Evolutionary conservation across 805 yeast species (phyloP).

Genomic region (Cyberlindnera maclurae): DNA sequence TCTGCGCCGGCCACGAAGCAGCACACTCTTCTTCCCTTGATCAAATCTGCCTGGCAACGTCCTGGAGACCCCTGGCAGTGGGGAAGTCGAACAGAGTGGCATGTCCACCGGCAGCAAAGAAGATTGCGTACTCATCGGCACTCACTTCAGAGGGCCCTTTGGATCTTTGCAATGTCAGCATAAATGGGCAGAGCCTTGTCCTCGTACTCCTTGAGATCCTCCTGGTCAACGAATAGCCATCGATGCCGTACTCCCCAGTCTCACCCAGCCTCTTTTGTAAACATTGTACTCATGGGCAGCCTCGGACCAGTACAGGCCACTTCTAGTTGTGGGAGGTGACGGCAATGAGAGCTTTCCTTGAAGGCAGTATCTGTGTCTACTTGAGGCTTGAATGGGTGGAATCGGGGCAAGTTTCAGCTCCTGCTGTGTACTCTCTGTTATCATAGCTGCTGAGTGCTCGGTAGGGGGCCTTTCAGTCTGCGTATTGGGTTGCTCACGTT

Average conservation of each 20-base stretch:
- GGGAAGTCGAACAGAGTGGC: conserved; percentile 56
- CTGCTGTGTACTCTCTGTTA: too few species aligned
- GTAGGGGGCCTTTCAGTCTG: too few species aligned
- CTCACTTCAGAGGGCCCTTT: conserved; percentile 43
- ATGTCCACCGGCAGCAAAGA: conserved; percentile 64
- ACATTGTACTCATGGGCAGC: conserved; percentile 52
- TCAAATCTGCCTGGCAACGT: conserved; percentile 40
- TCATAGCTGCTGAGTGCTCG: too few species aligned
- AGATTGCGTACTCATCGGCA: conserved; percentile 42
- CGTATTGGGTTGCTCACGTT: too few species aligned
- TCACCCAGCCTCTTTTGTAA: conserved; percentile 46
- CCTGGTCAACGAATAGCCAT: conserved; percentile 44
- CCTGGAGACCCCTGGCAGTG: conserved; percentile 38
- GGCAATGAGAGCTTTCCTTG: conserved; percentile 35
- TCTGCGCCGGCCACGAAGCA: conserved; percentile 52
- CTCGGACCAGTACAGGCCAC: conserved; percentile 56
- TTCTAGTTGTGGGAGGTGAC: conserved; percentile 38
- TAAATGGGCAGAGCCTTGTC: conserved; percentile 34
- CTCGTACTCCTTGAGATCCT: conserved; percentile 34
- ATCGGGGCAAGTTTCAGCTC: background rate
- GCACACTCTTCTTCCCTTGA: conserved; percentile 48
- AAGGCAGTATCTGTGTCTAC: conserved; percentile 9
- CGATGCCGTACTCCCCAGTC: conserved; percentile 50
- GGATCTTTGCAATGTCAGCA: conserved; percentile 31
- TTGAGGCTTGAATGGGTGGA: background rate